Evolutionary conservation across 2,329 filamentous ascomycete genomes (phyloP).

Genomic region (Cladophialophora psammophila): DNA sequence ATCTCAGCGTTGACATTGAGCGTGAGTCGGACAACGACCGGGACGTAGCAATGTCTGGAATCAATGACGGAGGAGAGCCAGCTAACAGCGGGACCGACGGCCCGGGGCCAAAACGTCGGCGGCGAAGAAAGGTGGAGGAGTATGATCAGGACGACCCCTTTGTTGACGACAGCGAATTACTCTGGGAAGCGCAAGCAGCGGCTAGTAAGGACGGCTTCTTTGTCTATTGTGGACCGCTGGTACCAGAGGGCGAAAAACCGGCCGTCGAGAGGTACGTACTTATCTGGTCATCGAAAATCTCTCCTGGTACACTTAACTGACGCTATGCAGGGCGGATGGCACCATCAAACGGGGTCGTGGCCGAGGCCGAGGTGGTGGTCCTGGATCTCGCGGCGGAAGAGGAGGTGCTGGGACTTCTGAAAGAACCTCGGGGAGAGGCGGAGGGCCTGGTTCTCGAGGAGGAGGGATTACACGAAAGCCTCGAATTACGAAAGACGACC

Average conservation of each 20-base stretch:
- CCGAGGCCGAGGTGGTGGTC: constrained; percentile 60
- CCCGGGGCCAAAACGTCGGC: constrained; percentile 77
- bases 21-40: constrained; percentile 66
- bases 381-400: constrained; percentile 53
- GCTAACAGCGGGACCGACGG: constrained; percentile 63
- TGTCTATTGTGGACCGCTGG: constrained; percentile 90
- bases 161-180: constrained; percentile 88
- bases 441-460: constrained; percentile 39
- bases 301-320: constrained; percentile 47
- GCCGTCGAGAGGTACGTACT: constrained; percentile 65
- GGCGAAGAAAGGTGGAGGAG: constrained; percentile 73
- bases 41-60: constrained; percentile 51
- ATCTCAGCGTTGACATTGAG: constrained; percentile 88
- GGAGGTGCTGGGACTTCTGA: constrained; percentile 35
- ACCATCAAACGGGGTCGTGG: constrained; percentile 64
- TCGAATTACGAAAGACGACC: constrained; percentile 84
- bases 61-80: constrained; percentile 60
- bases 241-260: constrained; percentile 84
- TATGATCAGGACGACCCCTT: constrained; percentile 74
- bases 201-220: constrained; percentile 97
- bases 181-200: constrained; percentile 95
- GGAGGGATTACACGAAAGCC: constrained; percentile 75
- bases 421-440: constrained; percentile 35
- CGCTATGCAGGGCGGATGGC: constrained; percentile 68
- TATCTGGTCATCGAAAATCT: background rate